Conservation (phyloP, 495 filamentous ascomycete genomes). For the Podospora bellae-mahoneyi region DNA sequence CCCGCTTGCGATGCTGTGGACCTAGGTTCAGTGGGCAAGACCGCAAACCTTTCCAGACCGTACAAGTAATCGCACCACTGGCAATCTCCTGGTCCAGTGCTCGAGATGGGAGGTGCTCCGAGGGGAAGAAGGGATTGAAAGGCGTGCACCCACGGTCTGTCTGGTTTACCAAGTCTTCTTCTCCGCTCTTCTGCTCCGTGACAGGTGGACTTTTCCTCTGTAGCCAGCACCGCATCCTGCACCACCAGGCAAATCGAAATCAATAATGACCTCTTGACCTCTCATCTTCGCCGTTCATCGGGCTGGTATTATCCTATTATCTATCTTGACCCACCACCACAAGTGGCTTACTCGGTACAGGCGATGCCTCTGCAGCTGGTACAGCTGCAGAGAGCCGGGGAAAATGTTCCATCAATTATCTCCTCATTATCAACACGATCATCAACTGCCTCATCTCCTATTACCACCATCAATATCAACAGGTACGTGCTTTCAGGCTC, state of each 20-base stretch:
- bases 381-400: no score
- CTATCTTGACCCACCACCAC: background rate
- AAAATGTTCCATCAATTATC: background rate
- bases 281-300: background rate
- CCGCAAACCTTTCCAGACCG: background rate
- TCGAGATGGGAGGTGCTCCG: no score
- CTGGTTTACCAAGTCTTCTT: background rate
- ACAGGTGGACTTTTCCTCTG: background rate
- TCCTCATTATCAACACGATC: background rate
- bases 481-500: background rate
- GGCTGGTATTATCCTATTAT: background rate
- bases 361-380: no score
- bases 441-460: background rate
- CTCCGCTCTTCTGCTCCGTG: background rate
- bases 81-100: background rate
- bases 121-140: background rate
- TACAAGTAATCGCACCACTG: background rate
- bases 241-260: background rate
- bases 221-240: no score
- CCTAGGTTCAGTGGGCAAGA: background rate
- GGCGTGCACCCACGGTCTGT: background rate
- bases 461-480: background rate
- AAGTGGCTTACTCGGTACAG: background rate
- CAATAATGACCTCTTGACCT: background rate
- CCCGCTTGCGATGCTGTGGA: background rate